These are phyloP conservation scores for Hypocrella siamensis DNA, from an alignment of 2,329 filamentous ascomycete genomes.

Conservation along the genomic window DNA sequence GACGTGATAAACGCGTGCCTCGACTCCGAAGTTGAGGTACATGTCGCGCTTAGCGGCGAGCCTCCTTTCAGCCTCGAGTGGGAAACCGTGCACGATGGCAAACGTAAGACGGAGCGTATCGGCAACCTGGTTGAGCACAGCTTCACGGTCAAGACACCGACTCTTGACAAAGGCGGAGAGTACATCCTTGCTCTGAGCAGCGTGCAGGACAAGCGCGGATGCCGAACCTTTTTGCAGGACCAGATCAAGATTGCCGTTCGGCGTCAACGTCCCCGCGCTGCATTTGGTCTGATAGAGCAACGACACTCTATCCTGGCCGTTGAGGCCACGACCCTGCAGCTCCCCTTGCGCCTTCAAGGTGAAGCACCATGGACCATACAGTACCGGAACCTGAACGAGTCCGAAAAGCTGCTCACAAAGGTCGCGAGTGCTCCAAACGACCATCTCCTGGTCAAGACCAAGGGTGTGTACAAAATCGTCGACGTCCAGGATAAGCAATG, in stretches of 20 bases:
- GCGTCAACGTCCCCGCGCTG: conserved; percentile 71
- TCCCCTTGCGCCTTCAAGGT: conserved; percentile 76
- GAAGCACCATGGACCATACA: conserved; percentile 70
- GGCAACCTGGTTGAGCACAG: conserved; percentile 45
- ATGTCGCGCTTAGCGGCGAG: conserved; percentile 65
- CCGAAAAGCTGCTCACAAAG: conserved; percentile 27
- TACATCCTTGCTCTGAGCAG: conserved; percentile 77
- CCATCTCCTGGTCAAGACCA: conserved; percentile 44
- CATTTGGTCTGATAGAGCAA: conserved; percentile 75
- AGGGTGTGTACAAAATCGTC: conserved; percentile 67
- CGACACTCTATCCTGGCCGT: conserved; percentile 60
- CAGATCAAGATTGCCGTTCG: conserved; percentile 76
- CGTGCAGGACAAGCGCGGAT: conserved; percentile 73
- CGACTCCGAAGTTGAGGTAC: conserved; percentile 61
- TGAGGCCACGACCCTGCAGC: conserved; percentile 54
- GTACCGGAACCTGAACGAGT: conserved; percentile 52
- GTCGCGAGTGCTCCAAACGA: conserved; percentile 48
- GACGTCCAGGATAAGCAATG: conserved; percentile 68
- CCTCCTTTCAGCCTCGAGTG: conserved; percentile 82
- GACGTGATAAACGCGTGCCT: conserved; percentile 57
- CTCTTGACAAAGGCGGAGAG: conserved; percentile 67
- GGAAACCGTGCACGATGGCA: conserved; percentile 81
- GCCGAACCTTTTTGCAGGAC: conserved; percentile 73
- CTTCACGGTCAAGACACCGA: conserved; percentile 60
- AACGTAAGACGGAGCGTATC: conserved; percentile 53